A percentile compares a stretch with the other conserved stretches of the same genome.
These are phyloP conservation scores for Collybiopsis confluens DNA, from an alignment of 768 basidiomycete genomes.

Conservation along the genomic window DNA sequence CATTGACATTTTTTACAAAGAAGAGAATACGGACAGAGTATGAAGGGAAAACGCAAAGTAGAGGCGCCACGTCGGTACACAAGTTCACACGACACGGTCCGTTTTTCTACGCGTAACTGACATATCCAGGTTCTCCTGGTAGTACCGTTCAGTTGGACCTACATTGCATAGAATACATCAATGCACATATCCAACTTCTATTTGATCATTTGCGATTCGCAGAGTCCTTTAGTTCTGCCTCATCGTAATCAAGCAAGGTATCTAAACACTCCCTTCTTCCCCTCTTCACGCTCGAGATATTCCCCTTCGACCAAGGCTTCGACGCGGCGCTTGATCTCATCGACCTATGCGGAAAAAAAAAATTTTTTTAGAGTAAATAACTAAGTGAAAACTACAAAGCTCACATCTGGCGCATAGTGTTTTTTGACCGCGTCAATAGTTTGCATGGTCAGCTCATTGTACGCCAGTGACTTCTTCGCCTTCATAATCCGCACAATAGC, in stretches of 20 bases:
- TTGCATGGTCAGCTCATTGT: conserved; percentile 75
- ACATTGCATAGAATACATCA: too few relatives aligned
- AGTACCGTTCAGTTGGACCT: not conserved
- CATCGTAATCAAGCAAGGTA: conserved; percentile 63
- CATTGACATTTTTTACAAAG: conserved; percentile 49
- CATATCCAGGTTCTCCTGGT: not conserved
- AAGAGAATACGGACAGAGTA: not conserved
- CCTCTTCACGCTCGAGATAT: conserved; percentile 75
- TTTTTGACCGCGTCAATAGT: conserved; percentile 84
- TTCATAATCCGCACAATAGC: conserved; percentile 99
- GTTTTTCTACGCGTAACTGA: too few relatives aligned
- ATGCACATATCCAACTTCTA: too few relatives aligned
- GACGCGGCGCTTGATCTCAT: conserved; percentile 81
- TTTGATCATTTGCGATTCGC: too few relatives aligned
- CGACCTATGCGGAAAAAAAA: conserved; percentile 40
- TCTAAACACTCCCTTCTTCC: conserved; percentile 65
- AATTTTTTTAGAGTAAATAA: not conserved
- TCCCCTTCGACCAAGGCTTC: conserved; percentile 81
- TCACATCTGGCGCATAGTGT: conserved; percentile 66
- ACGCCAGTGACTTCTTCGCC: conserved; percentile 75
- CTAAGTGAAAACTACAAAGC: not conserved
- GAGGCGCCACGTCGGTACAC: not conserved
- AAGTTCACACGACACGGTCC: not conserved
- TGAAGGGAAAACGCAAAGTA: not conserved
- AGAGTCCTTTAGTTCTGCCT: not conserved